Percentiles rank a stretch among this genome's conserved stretches.
Evolutionary conservation across 139 green algal species (phyloP).

Genomic region (Tetraselmis striata): DNA sequence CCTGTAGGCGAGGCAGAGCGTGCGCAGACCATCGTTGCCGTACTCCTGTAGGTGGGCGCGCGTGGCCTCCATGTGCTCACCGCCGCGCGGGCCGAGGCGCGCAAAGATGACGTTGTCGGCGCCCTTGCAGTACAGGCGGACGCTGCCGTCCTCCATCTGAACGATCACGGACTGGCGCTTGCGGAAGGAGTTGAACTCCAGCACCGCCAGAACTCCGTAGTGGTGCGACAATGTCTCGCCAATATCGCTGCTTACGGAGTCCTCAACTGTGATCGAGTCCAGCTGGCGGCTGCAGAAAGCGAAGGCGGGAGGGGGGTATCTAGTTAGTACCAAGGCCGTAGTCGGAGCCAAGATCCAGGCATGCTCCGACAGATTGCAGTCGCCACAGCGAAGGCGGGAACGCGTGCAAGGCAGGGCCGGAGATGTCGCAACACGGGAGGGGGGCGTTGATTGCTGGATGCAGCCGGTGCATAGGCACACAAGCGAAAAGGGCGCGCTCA

Average conservation of each 20-base stretch:
- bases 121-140: slow-evolving; percentile 39
- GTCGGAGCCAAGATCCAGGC: too few species aligned
- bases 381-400: too few species aligned
- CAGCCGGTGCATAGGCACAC: too few species aligned
- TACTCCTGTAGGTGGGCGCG: slow-evolving; percentile 68
- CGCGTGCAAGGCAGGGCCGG: too few species aligned
- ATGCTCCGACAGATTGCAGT: too few species aligned
- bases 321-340: too few species aligned
- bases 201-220: slow-evolving; percentile 27
- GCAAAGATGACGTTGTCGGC: slow-evolving; percentile 67
- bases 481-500: neutral
- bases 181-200: slow-evolving; percentile 46
- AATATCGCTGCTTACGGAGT: neutral
- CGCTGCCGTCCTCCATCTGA: slow-evolving; percentile 18
- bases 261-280: slow-evolving; percentile 9
- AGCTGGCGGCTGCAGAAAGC: slow-evolving; percentile 25
- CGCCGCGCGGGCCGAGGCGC: neutral
- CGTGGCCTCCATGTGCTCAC: slow-evolving; percentile 18
- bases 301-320: too few species aligned
- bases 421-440: too few species aligned
- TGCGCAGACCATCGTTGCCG: slow-evolving; percentile 73
- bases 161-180: slow-evolving; percentile 48
- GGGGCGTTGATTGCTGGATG: too few species aligned
- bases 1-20: slow-evolving; percentile 66
- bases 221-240: slow-evolving; percentile 35